Base-by-base conservation (phyloP, 2,329 filamentous ascomycete species). In the Arthrinium phaeospermum region DNA sequence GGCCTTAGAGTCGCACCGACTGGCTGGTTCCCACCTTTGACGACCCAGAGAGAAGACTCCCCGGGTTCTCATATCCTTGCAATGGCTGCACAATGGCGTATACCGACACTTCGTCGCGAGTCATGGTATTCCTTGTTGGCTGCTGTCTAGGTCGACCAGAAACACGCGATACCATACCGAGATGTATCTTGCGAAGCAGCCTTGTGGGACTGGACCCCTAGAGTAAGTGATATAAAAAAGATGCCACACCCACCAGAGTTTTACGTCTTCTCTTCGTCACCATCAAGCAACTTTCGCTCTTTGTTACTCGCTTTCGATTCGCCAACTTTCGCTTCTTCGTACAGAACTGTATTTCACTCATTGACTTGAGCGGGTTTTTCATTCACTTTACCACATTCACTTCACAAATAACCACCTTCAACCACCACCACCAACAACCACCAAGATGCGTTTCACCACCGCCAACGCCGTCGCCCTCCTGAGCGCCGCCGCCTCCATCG, bases 401-500 rank as follows among this genome's bases (percentile, higher is more conserved):
- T 41, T 64, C n/a, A 1, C 44, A 22, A 34, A 16, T 24, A 30
- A 34, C 24, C 24, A 49, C 41, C 30, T 22, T 24, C 10, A 22
- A 30, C 14, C n/a, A 30, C 41, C n/a, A 30, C 41, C 34, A 46
- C 30, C 27, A 34, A 27, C 67, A 4, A 70, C 30, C 47, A 27
- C 7, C 68, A 70, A 51, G 8, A 70, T 70, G 68, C 68, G 68
- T 53, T 70, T 70, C 68, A 47, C 68, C 47, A n/a, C 68, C 68
- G 27, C 45, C 68, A 70, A 45, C 47, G 34, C n/a, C 47, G 34
- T 70, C 47, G 27, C 46, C 68, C 10, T 70, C 46, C 30, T 70
- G 10, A 57, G 68, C 68, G 68, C 68, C 68, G 27, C 68, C 34
- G 57, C 30, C 22, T 41, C 57, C 30, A 13, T 64, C 7, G 19